Evolutionary conservation across 352 stramenopile genomes (phyloP).

Genomic region (Pythium pectinolyticum): DNA sequence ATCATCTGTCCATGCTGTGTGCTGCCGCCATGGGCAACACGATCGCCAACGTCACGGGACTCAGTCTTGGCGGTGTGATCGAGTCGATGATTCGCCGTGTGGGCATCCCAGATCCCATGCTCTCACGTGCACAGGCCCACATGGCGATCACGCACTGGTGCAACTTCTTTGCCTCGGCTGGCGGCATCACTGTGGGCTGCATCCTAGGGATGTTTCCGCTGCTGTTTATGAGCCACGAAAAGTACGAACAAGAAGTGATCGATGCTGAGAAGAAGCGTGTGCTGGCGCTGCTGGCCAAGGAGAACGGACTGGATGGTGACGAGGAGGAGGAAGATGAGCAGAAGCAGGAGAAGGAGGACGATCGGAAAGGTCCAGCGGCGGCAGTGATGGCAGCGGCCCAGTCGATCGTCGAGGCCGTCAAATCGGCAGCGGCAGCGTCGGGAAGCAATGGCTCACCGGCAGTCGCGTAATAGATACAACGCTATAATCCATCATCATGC

Average conservation of each 20-base stretch:
- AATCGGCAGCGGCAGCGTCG: neutral
- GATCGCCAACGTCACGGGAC: slow-evolving; percentile 91
- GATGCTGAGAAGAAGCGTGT: slow-evolving; percentile 33
- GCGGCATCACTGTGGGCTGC: slow-evolving; percentile 87
- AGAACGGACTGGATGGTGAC: slow-evolving; percentile 13
- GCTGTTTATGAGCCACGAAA: slow-evolving; percentile 82
- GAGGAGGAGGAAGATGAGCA: slow-evolving; percentile 7
- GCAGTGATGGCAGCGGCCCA: neutral
- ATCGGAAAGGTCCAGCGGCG: neutral
- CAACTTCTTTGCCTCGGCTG: slow-evolving; percentile 75
- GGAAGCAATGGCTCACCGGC: neutral
- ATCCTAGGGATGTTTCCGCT: slow-evolving; percentile 90
- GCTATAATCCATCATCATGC: neutral
- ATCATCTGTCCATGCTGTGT: slow-evolving; percentile 95
- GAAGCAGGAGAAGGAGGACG: neutral
- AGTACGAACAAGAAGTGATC: slow-evolving; percentile 54
- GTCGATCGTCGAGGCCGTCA: neutral
- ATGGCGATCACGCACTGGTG: slow-evolving; percentile 74
- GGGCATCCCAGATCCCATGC: slow-evolving; percentile 65
- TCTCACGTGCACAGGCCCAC: slow-evolving; percentile 76
- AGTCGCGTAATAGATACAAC: neutral
- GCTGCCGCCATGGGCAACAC: slow-evolving; percentile 95
- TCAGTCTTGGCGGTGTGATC: slow-evolving; percentile 93
- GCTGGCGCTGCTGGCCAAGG: slow-evolving; percentile 18
- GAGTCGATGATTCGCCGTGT: slow-evolving; percentile 69